phyloP scores from a whole-genome alignment of 192 early-diverging fungal genomes.

The Irineochytrium annulatum region DNA sequence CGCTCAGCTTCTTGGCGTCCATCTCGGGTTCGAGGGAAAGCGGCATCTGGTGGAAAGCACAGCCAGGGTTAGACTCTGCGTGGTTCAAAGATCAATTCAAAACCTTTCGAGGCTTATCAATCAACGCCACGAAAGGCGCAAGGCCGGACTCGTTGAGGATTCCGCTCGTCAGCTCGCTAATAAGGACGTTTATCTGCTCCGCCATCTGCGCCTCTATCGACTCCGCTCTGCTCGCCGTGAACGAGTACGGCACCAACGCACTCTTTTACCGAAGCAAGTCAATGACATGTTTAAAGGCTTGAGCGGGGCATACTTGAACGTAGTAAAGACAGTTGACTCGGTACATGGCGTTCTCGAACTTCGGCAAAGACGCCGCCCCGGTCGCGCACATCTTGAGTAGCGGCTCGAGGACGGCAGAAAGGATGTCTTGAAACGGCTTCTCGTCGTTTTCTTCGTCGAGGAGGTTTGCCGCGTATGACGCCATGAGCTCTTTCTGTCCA shows the following conservation, averaged over 20 bases:
- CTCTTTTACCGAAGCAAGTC: constrained; percentile 37
- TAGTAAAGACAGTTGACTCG: constrained; percentile 71
- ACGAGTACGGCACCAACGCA: constrained; percentile 58
- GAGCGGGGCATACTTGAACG: constrained; percentile 54
- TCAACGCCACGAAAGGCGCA: constrained; percentile 43
- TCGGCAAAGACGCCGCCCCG: constrained; percentile 43
- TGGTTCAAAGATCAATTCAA: too few species aligned
- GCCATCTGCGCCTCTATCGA: constrained; percentile 59
- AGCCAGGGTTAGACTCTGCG: too few species aligned
- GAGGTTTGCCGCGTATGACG: constrained; percentile 74
- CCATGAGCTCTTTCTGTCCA: constrained; percentile 69
- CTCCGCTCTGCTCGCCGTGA: constrained; percentile 55
- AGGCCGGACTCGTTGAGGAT: constrained; percentile 67
- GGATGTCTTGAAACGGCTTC: constrained; percentile 60
- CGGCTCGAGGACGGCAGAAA: constrained; percentile 69
- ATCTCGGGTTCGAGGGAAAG: constrained; percentile 49
- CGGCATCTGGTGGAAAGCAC: too few species aligned
- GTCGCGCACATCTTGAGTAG: constrained; percentile 66
- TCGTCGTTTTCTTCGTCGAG: constrained; percentile 50
- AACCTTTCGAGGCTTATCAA: constrained; percentile 54
- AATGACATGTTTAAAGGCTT: background rate
- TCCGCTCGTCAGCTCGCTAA: constrained; percentile 59
- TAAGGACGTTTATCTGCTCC: constrained; percentile 56
- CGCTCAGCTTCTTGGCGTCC: constrained; percentile 46
- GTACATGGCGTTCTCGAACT: constrained; percentile 66